These are phyloP conservation scores for Hanseniaspora jakobsenii DNA, from an alignment of 805 yeast species.

Conservation along the genomic window DNA sequence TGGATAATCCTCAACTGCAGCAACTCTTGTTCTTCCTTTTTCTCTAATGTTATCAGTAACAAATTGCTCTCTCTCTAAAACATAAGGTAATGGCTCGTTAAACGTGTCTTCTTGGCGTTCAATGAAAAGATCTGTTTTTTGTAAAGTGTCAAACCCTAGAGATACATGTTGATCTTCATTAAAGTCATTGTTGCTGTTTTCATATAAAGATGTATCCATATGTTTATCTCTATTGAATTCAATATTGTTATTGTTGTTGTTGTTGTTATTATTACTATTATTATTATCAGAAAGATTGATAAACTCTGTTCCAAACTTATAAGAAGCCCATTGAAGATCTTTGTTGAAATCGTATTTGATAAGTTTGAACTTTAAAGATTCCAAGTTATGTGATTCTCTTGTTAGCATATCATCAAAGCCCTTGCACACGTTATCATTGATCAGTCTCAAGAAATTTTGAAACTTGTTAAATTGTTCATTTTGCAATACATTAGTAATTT, in stretches of 20 bases:
- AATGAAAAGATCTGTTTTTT: too few species aligned
- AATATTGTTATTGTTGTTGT: neutral
- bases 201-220: too few species aligned
- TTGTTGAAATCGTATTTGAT: conserved; percentile 12
- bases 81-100: too few species aligned
- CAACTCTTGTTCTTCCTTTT: too few species aligned
- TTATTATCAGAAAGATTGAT: neutral
- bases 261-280: neutral
- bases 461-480: conserved; percentile 19
- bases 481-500: conserved; percentile 23
- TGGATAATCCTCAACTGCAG: too few species aligned
- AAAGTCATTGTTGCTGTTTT: too few species aligned
- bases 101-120: too few species aligned
- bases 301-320: conserved; percentile 10
- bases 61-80: too few species aligned
- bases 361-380: conserved; percentile 6
- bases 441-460: conserved; percentile 3
- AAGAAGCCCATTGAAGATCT: conserved; percentile 5
- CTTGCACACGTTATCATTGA: conserved; percentile 8
- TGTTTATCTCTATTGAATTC: neutral
- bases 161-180: neutral
- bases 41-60: too few species aligned
- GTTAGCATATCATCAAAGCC: conserved; percentile 11
- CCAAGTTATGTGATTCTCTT: conserved; percentile 7
- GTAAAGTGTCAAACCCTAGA: neutral